Base-by-base conservation (phyloP, 1,284 basidiomycete species). In the Sanghuangporus sanghuang region DNA sequence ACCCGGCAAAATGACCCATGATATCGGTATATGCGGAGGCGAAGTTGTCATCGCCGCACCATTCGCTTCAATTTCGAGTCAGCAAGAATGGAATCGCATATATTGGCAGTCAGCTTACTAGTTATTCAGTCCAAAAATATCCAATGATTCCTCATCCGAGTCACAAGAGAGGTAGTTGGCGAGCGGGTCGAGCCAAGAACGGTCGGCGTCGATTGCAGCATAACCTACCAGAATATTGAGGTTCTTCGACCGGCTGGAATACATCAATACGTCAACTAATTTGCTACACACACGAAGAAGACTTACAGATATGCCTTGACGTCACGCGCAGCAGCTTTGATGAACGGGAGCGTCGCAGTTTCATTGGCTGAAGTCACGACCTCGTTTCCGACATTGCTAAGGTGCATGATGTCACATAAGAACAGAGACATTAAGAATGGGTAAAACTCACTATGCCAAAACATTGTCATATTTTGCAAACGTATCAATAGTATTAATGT, bases 271-370 rank as follows among this genome's bases (percentile, higher is more conserved):
- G 23, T 52, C 50, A 4, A 35, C 21, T 14, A 5, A 27, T 1
- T 12, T 23, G 50, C n/a, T 52, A 52, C 2, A 50, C 27, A 27
- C 21, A 21, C 12, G 11, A 50, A 50, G 48, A n/a, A 9, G n/a
- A 46, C 44, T 52, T 16, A 52, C 21, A 23, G 79, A 75, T 95
- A 96, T 2, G 94, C 85, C 74, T 89, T 95, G 70, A 85, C 78
- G 73, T 97, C 95, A 46, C 95, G 85, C 23, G 93, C 93, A 18
- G 94, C 94, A 46, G 93, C 94, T 75, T 96, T 96, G 74, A 97
- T 85, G 73, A 86, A 96, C 0, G 94, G 84, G 9, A 87, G 85
- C 16, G 89, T 85, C 52, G 76, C 78, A 14, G 91, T 92, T 66
- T 79, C 82, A 58, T 83, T 80, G 23, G 79, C 63, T 18, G 71